Evolutionary conservation across 768 basidiomycete genomes (phyloP).

Genomic region (Mycena leptocephala): DNA sequence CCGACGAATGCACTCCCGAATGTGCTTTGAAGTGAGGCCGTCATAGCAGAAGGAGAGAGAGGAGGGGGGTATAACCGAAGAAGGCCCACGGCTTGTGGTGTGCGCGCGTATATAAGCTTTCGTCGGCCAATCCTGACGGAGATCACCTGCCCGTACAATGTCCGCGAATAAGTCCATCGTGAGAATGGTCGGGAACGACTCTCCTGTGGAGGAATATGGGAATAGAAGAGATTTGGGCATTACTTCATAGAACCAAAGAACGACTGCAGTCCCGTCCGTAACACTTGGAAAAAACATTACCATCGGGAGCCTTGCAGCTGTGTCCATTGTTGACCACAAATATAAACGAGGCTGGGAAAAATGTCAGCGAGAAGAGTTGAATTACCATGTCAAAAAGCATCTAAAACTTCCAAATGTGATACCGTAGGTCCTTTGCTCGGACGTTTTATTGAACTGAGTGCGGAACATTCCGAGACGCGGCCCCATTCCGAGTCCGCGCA

Average conservation of each 20-base stretch:
- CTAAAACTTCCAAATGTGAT: background rate
- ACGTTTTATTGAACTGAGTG: background rate
- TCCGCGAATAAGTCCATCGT: background rate
- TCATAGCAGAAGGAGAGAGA: conserved; percentile 30
- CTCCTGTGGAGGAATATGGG: background rate
- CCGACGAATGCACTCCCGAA: conserved; percentile 65
- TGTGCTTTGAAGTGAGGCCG: conserved; percentile 49
- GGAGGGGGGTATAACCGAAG: conserved; percentile 7
- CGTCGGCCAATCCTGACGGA: background rate
- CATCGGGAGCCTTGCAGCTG: background rate
- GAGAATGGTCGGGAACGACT: background rate
- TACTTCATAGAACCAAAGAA: too few relatives aligned
- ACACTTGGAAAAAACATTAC: background rate
- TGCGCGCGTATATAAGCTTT: conserved; percentile 1
- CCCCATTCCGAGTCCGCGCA: too few relatives aligned
- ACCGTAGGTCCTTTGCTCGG: background rate
- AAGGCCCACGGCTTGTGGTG: background rate
- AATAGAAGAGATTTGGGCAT: background rate
- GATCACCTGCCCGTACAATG: conserved; percentile 5
- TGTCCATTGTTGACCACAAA: too few relatives aligned
- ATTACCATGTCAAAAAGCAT: background rate
- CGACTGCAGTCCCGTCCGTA: too few relatives aligned
- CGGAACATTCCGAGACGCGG: background rate
- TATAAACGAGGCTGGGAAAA: background rate
- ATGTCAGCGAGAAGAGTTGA: background rate